Percentiles rank a stretch among this genome's conserved stretches.
phyloP scores from a whole-genome alignment of 257 asterid species.

The Solanum lignicaule region DNA sequence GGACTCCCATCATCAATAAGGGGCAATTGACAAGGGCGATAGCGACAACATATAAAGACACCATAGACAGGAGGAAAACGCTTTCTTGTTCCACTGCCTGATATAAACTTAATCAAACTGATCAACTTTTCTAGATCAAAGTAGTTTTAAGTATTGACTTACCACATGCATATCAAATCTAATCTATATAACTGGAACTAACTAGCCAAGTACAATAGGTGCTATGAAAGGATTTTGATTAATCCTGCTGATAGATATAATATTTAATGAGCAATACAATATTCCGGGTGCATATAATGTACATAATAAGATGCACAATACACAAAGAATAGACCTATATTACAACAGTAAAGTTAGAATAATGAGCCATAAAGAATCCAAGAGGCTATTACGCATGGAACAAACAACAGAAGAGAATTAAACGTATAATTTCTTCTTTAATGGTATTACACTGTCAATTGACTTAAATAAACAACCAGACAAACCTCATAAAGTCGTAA shows the following conservation, averaged over 20 bases:
- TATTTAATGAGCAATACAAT: not conserved
- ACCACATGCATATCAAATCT: not conserved
- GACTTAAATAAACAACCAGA: not conserved
- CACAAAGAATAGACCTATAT: not conserved
- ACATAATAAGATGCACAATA: not conserved
- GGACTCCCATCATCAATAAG: not conserved
- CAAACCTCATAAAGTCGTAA: slow-evolving; percentile 16
- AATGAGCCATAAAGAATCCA: not conserved
- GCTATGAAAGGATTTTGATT: not conserved
- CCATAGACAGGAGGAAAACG: not conserved
- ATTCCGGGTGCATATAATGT: not conserved
- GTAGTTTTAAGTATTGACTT: not conserved
- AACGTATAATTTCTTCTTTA: not conserved
- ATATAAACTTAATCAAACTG: not conserved
- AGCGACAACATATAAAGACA: not conserved
- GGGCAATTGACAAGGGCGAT: not conserved
- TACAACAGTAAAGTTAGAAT: not conserved
- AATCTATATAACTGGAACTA: not conserved
- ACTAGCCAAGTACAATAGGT: not conserved
- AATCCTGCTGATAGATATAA: not conserved
- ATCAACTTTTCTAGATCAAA: not conserved
- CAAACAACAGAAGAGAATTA: not conserved
- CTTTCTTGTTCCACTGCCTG: not conserved
- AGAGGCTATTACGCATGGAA: not conserved
- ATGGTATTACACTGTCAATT: not conserved